A percentile compares a stretch with the other conserved stretches of the same genome.
These are phyloP conservation scores for Linanthus parryae DNA, from an alignment of 148 eudicot genomes.

Conservation along the genomic window DNA sequence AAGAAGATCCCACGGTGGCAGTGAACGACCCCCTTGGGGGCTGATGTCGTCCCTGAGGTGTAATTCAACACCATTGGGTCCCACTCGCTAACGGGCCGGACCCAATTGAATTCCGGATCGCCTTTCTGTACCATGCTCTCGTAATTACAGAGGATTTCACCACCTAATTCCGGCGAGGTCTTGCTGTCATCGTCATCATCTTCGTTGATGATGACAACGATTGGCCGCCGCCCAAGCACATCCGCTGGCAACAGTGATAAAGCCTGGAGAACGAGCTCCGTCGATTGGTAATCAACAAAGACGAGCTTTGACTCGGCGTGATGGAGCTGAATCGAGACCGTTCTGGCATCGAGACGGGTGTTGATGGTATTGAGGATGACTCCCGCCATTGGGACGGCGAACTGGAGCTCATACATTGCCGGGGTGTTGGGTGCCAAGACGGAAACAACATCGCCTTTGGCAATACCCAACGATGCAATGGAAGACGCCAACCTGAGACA, in stretches of 20 bases:
- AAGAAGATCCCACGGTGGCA: constrained; percentile 7
- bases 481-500: constrained; percentile 44
- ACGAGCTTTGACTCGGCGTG: constrained; percentile 6
- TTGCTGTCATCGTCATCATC: not conserved
- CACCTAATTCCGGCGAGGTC: no score
- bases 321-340: not conserved
- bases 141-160: not conserved
- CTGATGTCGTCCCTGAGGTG: constrained; percentile 7
- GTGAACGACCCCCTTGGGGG: constrained; percentile 8
- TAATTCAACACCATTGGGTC: constrained; percentile 8
- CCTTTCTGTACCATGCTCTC: not conserved
- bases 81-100: constrained; percentile 5
- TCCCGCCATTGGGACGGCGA: constrained; percentile 6
- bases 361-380: constrained; percentile 6
- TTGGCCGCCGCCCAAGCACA: not conserved
- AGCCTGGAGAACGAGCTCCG: constrained; percentile 4
- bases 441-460: constrained; percentile 1
- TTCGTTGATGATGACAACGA: not conserved
- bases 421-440: constrained; percentile 2
- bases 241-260: not conserved
- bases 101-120: constrained; percentile 6
- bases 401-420: constrained; percentile 7
- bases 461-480: constrained; percentile 2
- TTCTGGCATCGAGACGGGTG: constrained; percentile 3
- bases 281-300: constrained; percentile 3